Percentiles rank a stretch among this genome's conserved stretches.
Evolutionary conservation across 2,329 filamentous ascomycete genomes (phyloP).

Genomic region (Claviceps citrina): DNA sequence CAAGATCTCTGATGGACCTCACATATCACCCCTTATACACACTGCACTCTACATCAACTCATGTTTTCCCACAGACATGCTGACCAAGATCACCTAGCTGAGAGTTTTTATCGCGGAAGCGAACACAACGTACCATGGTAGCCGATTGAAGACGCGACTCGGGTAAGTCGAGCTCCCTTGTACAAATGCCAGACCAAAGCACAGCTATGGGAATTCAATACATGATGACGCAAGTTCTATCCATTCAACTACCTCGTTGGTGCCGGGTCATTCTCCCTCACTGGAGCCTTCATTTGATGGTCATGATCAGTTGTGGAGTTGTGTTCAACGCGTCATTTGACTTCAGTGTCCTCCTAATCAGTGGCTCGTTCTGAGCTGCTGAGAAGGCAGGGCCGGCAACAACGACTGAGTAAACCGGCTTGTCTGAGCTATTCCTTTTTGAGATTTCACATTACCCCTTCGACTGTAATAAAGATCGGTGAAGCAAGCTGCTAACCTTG

Average conservation of each 20-base stretch:
- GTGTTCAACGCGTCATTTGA: conserved; percentile 36
- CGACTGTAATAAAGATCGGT: too few species aligned
- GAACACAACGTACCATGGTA: too few species aligned
- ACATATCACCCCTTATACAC: not conserved
- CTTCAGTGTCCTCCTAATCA: conserved; percentile 36
- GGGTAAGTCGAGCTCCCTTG: not conserved
- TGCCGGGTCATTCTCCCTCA: conserved; percentile 60
- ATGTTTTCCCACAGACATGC: not conserved
- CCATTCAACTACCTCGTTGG: conserved; percentile 57
- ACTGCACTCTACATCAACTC: not conserved
- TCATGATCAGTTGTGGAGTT: conserved; percentile 68
- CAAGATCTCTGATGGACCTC: conserved; percentile 38
- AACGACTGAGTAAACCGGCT: conserved; percentile 56
- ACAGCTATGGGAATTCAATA: not conserved
- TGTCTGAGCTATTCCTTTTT: conserved; percentile 28
- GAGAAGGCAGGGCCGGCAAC: conserved; percentile 35
- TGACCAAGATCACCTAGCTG: not conserved
- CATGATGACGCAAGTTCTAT: conserved; percentile 45
- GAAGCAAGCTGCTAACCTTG: too few species aligned
- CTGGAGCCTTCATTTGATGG: conserved; percentile 33
- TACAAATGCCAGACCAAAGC: not conserved
- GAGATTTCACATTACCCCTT: too few species aligned
- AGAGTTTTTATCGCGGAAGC: not conserved
- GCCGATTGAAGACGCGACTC: not conserved
- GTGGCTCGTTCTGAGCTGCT: conserved; percentile 40